phyloP scores from a whole-genome alignment of 177 flowering plant genomes.

The Vitis hybrid region DNA sequence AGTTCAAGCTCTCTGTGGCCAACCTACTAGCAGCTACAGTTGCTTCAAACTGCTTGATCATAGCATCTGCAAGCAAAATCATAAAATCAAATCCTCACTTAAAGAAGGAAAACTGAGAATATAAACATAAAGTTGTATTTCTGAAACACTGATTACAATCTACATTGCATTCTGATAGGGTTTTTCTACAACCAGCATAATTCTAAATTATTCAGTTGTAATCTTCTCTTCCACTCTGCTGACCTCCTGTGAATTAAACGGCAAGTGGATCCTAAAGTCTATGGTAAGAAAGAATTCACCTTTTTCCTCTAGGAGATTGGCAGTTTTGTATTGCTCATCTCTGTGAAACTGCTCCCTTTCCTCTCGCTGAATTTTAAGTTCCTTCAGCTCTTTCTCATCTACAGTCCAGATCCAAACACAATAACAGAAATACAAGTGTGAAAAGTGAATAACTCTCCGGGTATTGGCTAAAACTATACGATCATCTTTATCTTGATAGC shows the following conservation, averaged over 20 bases:
- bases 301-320: conserved; percentile 59
- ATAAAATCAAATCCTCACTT: not conserved
- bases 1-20: conserved; percentile 48
- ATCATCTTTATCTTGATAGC: too few relatives aligned
- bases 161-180: not conserved
- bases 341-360: conserved; percentile 39
- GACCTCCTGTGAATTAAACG: not conserved
- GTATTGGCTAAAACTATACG: too few relatives aligned
- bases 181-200: not conserved
- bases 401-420: conserved; percentile 6
- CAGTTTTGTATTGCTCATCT: conserved; percentile 45
- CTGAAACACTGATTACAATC: too few relatives aligned
- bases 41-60: conserved; percentile 60
- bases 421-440: not conserved
- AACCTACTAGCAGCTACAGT: conserved; percentile 41
- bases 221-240: too few relatives aligned
- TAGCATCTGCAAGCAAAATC: conserved; percentile 43
- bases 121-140: not conserved
- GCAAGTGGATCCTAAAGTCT: not conserved
- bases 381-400: conserved; percentile 71
- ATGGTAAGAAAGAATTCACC: conserved; percentile 38
- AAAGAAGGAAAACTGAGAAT: not conserved
- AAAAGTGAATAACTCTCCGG: too few relatives aligned
- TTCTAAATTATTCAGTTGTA: not conserved
- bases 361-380: conserved; percentile 57